Base-by-base conservation (phyloP, 2,329 filamentous ascomycete genomes). In the Fusarium chlamydosporum region DNA sequence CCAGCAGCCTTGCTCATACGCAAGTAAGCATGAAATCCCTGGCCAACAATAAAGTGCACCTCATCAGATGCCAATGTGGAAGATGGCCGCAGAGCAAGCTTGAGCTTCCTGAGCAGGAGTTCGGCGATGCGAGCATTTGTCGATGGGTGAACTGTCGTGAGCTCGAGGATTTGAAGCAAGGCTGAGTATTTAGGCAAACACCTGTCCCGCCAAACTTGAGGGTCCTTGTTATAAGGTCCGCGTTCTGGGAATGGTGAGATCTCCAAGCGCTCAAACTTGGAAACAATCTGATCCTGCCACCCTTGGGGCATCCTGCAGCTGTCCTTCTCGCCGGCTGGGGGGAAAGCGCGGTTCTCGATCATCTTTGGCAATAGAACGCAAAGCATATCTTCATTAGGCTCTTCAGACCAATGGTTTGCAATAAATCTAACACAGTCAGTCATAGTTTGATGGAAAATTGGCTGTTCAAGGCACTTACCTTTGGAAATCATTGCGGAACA, bases 401-500 rank as follows among this genome's bases (percentile, higher is more conserved):
- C 82, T 69, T 89, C 86, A 5, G 88, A 87, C 92, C 93, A 96
- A 71, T 92, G 89, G 8, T 85, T 85, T 33, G 89, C 82, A 65
- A 97, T 85, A 73, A 96, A 97, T 75, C 91, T 92, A 33, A n/a
- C 26, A 16, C 4, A 29, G 23, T 77, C 57, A 77, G 70, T n/a
- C 48, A 12, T 12, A 3, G n/a, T 34, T 11, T n/a, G 38, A 15
- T 9, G 4, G 29, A 29, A 29, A 18, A 29, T 11, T 20, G 7
- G 33, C 29, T 5, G 78, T 9, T 35, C 6, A 6, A 40, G 15
- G 27, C n/a, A 42, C 81, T 77, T 80, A 92, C 87, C 88, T 93
- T 77, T 96, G 92, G 71, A 98, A 94, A 59, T 92, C 89, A 37
- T 89, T 90, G 9, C 94, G 83, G 33, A 97, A 85, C n/a, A 97